phyloP scores from a whole-genome alignment of 2,329 filamentous ascomycete species.

The Fusarium devonianum region DNA sequence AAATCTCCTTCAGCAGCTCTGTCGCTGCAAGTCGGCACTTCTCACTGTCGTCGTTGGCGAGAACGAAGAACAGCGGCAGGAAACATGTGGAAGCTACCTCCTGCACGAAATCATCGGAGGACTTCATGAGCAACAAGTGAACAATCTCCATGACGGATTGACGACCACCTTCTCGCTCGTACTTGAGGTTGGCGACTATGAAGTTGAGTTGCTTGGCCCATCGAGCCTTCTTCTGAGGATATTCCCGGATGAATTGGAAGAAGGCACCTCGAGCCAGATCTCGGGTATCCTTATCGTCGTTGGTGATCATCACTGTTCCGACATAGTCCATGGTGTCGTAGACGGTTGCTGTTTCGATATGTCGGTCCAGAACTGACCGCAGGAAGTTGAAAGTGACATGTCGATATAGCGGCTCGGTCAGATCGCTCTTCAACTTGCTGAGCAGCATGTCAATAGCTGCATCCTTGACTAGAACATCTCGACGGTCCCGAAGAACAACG shows the following conservation, averaged over 20 bases:
- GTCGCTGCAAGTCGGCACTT: conserved; percentile 85
- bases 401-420: conserved; percentile 91
- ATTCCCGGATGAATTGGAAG: conserved; percentile 92
- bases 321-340: conserved; percentile 93
- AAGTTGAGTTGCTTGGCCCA: conserved; percentile 92
- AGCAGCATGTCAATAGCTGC: conserved; percentile 83
- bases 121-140: conserved; percentile 84
- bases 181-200: conserved; percentile 88
- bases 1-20: conserved; percentile 80
- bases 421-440: conserved; percentile 81
- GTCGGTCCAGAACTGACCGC: conserved; percentile 83
- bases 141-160: conserved; percentile 93
- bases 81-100: conserved; percentile 85
- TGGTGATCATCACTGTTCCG: conserved; percentile 92
- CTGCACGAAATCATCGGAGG: conserved; percentile 81
- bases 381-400: conserved; percentile 96
- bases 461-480: conserved; percentile 78
- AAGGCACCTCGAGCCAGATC: conserved; percentile 89
- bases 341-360: conserved; percentile 83
- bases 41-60: conserved; percentile 87
- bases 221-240: conserved; percentile 87
- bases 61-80: conserved; percentile 81
- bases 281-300: conserved; percentile 86
- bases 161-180: conserved; percentile 85
- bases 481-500: conserved; percentile 81